Percentiles rank a stretch among this genome's conserved stretches.
These are phyloP conservation scores for Mortierella sp. DNA, from an alignment of 371 early-diverging fungal genomes.

Conservation along the genomic window DNA sequence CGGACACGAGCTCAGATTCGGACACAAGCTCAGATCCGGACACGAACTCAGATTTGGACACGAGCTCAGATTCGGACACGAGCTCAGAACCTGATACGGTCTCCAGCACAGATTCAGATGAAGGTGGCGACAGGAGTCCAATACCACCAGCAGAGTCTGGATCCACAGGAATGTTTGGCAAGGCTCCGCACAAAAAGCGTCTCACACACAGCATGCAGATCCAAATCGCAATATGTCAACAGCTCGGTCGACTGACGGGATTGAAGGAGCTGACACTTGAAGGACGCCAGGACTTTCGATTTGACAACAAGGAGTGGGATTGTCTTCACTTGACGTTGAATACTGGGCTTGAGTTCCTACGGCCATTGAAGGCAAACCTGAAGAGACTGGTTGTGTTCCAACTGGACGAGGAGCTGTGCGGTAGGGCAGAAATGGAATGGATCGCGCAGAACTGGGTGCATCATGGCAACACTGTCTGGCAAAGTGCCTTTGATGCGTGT, in stretches of 20 bases:
- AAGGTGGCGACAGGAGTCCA: not conserved
- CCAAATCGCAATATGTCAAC: slow-evolving; percentile 31
- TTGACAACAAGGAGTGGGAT: slow-evolving; percentile 4
- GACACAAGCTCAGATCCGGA: not conserved
- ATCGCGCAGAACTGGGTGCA: slow-evolving; percentile 34
- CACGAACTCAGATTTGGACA: not conserved
- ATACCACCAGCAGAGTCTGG: not conserved
- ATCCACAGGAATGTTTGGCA: not conserved
- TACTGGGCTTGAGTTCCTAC: slow-evolving; percentile 29
- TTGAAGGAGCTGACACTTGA: slow-evolving; percentile 35
- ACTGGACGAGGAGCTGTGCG: slow-evolving; percentile 23
- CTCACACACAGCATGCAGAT: not conserved
- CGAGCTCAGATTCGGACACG: not conserved
- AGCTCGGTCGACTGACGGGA: slow-evolving; percentile 30
- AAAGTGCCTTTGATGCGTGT: not conserved
- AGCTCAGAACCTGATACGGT: not conserved
- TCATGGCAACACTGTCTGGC: slow-evolving; percentile 19
- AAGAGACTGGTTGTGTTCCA: slow-evolving; percentile 22
- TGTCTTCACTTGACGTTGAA: slow-evolving; percentile 28
- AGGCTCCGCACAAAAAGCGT: not conserved
- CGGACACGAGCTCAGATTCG: not conserved
- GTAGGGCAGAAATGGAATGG: slow-evolving; percentile 36
- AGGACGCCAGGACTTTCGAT: slow-evolving; percentile 13
- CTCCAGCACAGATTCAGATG: not conserved
- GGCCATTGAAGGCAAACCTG: slow-evolving; percentile 20